phyloP scores from a whole-genome alignment of 148 eudicot genomes.

The Talinum fruticosum region DNA sequence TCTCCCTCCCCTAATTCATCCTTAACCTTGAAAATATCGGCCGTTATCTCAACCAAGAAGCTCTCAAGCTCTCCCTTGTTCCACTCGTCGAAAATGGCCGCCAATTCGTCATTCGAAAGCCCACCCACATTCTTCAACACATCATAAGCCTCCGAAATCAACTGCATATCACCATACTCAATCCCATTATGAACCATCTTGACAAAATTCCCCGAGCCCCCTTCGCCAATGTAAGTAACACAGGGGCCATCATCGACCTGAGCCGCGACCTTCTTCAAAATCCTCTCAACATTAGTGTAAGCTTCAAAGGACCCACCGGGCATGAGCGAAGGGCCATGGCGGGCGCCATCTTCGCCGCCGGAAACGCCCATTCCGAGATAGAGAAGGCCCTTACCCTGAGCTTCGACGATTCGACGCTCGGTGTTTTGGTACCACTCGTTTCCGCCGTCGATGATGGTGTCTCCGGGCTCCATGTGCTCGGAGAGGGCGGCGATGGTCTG shows the following conservation, averaged over 20 bases:
- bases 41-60: conserved; percentile 73
- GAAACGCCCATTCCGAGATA: conserved; percentile 86
- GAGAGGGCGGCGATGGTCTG: conserved; percentile 63
- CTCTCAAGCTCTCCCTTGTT: conserved; percentile 77
- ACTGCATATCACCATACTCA: conserved; percentile 87
- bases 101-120: conserved; percentile 58
- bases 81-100: conserved; percentile 67
- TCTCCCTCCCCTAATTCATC: conserved; percentile 58
- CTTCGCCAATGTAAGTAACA: conserved; percentile 81
- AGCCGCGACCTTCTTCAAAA: conserved; percentile 65
- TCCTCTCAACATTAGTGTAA: conserved; percentile 40
- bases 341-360: conserved; percentile 83
- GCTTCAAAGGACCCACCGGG: conserved; percentile 73
- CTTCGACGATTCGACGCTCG: conserved; percentile 52
- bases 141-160: conserved; percentile 80
- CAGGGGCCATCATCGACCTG: conserved; percentile 89
- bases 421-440: conserved; percentile 88
- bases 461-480: conserved; percentile 60
- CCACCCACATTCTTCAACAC: conserved; percentile 70
- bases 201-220: conserved; percentile 80
- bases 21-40: conserved; percentile 69
- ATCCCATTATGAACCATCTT: conserved; percentile 93
- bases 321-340: conserved; percentile 68
- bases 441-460: conserved; percentile 79
- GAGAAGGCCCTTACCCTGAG: conserved; percentile 36